Percentiles rank a stretch among this genome's conserved stretches.
Evolutionary conservation across 2,329 filamentous ascomycete species (phyloP).

Genomic region (Knufia fluminis): DNA sequence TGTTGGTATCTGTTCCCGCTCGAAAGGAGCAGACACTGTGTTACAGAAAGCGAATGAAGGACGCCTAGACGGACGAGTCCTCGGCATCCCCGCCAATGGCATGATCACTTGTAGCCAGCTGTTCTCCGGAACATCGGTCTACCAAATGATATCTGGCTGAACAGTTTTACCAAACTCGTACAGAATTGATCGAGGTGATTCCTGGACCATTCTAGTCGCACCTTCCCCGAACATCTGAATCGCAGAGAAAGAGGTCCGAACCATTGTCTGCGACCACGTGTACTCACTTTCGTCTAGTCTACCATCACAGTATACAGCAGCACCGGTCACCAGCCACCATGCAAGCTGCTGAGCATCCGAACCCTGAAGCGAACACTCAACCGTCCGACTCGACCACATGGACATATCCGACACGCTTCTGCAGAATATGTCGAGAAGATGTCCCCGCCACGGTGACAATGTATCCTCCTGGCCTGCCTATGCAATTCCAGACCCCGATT

Average conservation of each 20-base stretch:
- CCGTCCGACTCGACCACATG: constrained; percentile 12
- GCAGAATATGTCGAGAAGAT: constrained; percentile 80
- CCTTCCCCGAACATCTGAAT: neutral
- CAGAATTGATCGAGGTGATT: too few species aligned
- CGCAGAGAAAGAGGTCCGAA: neutral
- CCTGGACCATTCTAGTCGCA: too few species aligned
- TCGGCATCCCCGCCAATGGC: constrained; percentile 3
- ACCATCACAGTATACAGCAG: neutral
- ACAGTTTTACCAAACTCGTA: too few species aligned
- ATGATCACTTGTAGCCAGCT: constrained; percentile 3
- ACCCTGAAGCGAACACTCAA: neutral
- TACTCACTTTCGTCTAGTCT: neutral
- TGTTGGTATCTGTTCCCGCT: neutral
- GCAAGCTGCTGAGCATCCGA: constrained; percentile 1
- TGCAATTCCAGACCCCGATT: constrained; percentile 47
- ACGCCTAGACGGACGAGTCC: constrained; percentile 1
- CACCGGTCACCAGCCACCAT: neutral
- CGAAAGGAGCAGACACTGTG: neutral
- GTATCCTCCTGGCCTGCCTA: constrained; percentile 45
- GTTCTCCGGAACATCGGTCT: neutral
- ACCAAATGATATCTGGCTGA: neutral
- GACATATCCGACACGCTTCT: constrained; percentile 61
- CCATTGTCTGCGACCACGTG: neutral
- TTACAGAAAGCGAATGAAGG: neutral
- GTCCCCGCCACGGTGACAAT: constrained; percentile 53